These are phyloP conservation scores for Trametes cinnabarina DNA, from an alignment of 768 basidiomycete species.

Conservation along the genomic window DNA sequence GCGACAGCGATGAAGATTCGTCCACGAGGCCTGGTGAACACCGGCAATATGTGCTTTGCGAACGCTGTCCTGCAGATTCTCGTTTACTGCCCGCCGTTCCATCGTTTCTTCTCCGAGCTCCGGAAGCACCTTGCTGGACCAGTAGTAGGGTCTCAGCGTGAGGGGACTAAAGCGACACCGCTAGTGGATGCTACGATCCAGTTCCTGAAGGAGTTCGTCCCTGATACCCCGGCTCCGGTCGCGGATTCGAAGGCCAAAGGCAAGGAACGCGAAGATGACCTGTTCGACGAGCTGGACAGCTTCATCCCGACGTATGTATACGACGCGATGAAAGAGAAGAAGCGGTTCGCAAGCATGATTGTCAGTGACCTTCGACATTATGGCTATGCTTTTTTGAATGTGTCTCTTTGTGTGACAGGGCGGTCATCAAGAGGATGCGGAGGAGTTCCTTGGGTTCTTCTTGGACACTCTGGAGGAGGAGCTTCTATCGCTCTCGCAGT, in stretches of 20 bases:
- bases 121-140: slow-evolving; percentile 48
- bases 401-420: slow-evolving; percentile 42
- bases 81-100: slow-evolving; percentile 87
- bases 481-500: slow-evolving; percentile 62
- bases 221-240: slow-evolving; percentile 26
- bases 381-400: slow-evolving; percentile 1
- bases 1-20: slow-evolving; percentile 38
- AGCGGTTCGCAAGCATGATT: slow-evolving; percentile 90
- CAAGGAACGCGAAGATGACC: slow-evolving; percentile 38
- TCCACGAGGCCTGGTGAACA: slow-evolving; percentile 86
- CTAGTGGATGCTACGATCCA: slow-evolving; percentile 65
- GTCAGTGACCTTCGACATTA: slow-evolving; percentile 42
- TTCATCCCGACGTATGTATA: slow-evolving; percentile 88
- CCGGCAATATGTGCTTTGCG: slow-evolving; percentile 97
- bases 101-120: slow-evolving; percentile 70
- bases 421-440: slow-evolving; percentile 96
- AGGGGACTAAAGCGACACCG: slow-evolving; percentile 42
- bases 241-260: slow-evolving; percentile 39
- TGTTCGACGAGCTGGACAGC: slow-evolving; percentile 60
- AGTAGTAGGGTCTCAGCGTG: slow-evolving; percentile 29
- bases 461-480: slow-evolving; percentile 95
- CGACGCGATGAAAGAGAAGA: slow-evolving; percentile 91
- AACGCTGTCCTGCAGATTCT: slow-evolving; percentile 92
- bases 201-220: slow-evolving; percentile 76
- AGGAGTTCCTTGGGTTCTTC: slow-evolving; percentile 98